Percentiles rank a stretch among this genome's conserved stretches.
Evolutionary conservation across 2,329 filamentous ascomycete species (phyloP).

Genomic region (Didymellaceae sp.): DNA sequence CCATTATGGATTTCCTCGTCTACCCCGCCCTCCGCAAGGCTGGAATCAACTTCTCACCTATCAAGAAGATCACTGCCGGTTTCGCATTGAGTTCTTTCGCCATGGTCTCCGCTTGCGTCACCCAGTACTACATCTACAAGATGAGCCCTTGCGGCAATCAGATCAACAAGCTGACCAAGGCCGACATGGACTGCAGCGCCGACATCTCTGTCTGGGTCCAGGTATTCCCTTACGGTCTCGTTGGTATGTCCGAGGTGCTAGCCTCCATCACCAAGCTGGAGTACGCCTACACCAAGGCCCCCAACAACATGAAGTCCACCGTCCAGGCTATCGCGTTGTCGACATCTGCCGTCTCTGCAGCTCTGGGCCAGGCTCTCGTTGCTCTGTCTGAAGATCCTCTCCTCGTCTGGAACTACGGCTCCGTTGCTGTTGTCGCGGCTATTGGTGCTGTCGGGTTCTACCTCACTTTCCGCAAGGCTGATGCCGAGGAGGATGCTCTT

Average conservation of each 20-base stretch:
- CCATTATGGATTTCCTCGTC: conserved; percentile 66
- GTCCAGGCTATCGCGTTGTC: conserved; percentile 46
- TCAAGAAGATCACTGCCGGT: conserved; percentile 76
- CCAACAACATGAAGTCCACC: conserved; percentile 64
- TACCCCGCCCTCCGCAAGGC: conserved; percentile 73
- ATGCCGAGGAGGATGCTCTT: conserved; percentile 41
- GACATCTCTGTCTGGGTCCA: conserved; percentile 64
- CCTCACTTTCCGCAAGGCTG: conserved; percentile 41
- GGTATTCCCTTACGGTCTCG: conserved; percentile 60
- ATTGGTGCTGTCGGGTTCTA: conserved; percentile 42
- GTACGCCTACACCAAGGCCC: conserved; percentile 53
- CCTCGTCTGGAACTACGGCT: conserved; percentile 43
- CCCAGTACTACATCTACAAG: conserved; percentile 62
- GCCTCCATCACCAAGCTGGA: conserved; percentile 74
- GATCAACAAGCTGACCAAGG: conserved; percentile 42
- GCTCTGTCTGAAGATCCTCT: conserved; percentile 42
- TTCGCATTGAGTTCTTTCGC: conserved; percentile 70
- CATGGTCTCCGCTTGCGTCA: conserved; percentile 63
- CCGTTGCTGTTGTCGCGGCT: conserved; percentile 41
- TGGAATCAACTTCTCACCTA: conserved; percentile 72
- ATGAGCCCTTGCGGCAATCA: conserved; percentile 36
- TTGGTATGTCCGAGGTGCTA: conserved; percentile 66
- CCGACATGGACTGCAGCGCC: conserved; percentile 51
- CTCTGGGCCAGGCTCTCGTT: conserved; percentile 42
- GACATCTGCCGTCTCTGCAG: conserved; percentile 42